Conservation (phyloP, 345 rosid genomes). For the Eucalyptus polybractea region DNA sequence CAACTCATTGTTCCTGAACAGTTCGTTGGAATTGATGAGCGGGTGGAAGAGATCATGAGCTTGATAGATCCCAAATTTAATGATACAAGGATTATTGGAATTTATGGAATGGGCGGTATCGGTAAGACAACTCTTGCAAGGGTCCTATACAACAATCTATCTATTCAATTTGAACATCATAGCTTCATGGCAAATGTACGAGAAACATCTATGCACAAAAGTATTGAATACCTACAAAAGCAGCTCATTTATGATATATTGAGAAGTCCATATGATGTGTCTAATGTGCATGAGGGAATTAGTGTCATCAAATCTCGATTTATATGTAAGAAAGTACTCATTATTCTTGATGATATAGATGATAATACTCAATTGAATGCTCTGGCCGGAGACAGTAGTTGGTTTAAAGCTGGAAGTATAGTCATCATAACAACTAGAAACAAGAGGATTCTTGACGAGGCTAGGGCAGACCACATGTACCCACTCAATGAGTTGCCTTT, state of each 20-base stretch:
- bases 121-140: too few species aligned
- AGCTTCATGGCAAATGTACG: too few species aligned
- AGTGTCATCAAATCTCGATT: fast-evolving
- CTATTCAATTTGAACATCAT: fast-evolving
- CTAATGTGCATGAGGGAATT: fast-evolving
- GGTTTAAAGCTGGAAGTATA: too few species aligned
- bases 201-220: fast-evolving
- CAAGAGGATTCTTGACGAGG: fast-evolving
- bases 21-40: too few species aligned
- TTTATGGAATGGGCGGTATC: too few species aligned
- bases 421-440: too few species aligned
- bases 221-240: too few species aligned
- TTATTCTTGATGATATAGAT: too few species aligned
- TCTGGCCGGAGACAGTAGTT: fast-evolving
- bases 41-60: too few species aligned
- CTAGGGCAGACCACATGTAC: fast-evolving
- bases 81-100: too few species aligned
- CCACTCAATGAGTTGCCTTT: fast-evolving
- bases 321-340: fast-evolving
- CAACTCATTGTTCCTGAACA: fast-evolving
- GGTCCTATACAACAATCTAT: fast-evolving
- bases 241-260: fast-evolving
- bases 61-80: too few species aligned
- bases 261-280: fast-evolving
- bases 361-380: too few species aligned